Evolutionary conservation across 495 filamentous ascomycete species (phyloP).

Genomic region (Penicillium psychrofluorescens): DNA sequence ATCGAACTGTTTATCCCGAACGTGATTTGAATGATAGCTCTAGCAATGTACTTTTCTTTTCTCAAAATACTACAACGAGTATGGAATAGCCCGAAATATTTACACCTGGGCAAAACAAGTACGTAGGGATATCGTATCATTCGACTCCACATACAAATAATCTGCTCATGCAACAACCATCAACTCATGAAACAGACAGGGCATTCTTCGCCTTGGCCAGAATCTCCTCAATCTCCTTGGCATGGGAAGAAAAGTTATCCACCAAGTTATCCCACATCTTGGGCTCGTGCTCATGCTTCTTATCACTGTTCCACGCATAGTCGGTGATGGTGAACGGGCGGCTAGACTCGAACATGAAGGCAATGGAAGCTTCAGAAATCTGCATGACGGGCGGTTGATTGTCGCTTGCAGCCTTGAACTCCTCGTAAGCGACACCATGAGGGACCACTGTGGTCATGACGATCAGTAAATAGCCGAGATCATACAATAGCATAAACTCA

Average conservation of each 20-base stretch:
- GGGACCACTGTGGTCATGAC: constrained; percentile 32
- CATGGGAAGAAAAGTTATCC: constrained; percentile 39
- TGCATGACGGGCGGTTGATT: constrained; percentile 33
- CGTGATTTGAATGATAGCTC: neutral
- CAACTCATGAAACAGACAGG: constrained; percentile 4
- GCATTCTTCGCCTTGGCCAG: constrained; percentile 15
- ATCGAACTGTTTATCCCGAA: neutral
- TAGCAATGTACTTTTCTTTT: too few species aligned
- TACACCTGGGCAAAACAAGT: too few species aligned
- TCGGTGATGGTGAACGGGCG: constrained; percentile 45
- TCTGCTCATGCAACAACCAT: too few species aligned
- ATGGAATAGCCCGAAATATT: too few species aligned
- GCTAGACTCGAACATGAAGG: constrained; percentile 56
- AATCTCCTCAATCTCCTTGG: constrained; percentile 38
- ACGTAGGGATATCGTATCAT: too few species aligned
- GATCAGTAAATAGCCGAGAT: too few species aligned
- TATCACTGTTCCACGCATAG: constrained; percentile 44
- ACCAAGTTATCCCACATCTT: constrained; percentile 50
- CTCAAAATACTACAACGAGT: too few species aligned
- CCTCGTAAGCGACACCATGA: constrained; percentile 54
- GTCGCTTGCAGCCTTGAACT: constrained; percentile 54
- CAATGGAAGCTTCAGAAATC: constrained; percentile 42
- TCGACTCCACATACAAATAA: too few species aligned
- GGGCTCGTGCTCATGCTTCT: constrained; percentile 50
- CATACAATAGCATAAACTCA: constrained; percentile 6